Evolutionary conservation across 2,329 filamentous ascomycete species (phyloP), one percentile per base, ranked within the genome.

Genomic region (Paraphoma sp.): DNA sequence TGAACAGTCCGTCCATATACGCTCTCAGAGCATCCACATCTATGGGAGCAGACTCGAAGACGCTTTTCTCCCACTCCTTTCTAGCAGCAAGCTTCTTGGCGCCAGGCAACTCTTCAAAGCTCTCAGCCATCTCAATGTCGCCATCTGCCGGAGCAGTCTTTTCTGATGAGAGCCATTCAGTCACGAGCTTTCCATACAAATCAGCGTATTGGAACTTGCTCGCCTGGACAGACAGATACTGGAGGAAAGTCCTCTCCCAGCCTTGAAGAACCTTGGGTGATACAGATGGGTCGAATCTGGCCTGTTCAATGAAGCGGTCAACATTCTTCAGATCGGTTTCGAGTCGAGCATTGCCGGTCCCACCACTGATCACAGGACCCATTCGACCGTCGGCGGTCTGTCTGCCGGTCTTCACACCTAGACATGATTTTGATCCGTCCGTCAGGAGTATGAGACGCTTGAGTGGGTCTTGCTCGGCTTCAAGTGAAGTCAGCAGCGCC

Each of bases 271-370:
- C 57, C n/a, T 67, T 69, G 12, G 57, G 48, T 7, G 76, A 76
- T 6, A 77, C 66, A 2, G 72, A 74, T 6, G 73, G 74, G 45
- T 78, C 75, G 40, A 75, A 72, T 10, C 63, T 68, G 18, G 71
- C 72, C 51, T 77, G 75, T 23, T 71, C 70, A 1, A 78, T 62
- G 43, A 77, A 77, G 17, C 72, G 68, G 44, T 73, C 69, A 12
- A 76, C 55, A 14, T 76, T 76, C 33, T 67, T 67, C 11, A 73
- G 54, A 30, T 74, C 66, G 2, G 59, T 70, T 43, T 71, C 68
- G 10, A 73, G 65, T 14, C 49, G 60, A 8, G 12, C 5, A n/a
- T 71, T 70, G 12, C 54, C 45, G 6, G 61, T 66, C 31, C 60
- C 57, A 16, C 64, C 63, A 29, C 47, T 56, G 9, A 69, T 53